A percentile compares a stretch with the other conserved stretches of the same genome.
Conservation (phyloP, 495 filamentous ascomycete genomes). For the Hypomontagnella submonticulosa region DNA sequence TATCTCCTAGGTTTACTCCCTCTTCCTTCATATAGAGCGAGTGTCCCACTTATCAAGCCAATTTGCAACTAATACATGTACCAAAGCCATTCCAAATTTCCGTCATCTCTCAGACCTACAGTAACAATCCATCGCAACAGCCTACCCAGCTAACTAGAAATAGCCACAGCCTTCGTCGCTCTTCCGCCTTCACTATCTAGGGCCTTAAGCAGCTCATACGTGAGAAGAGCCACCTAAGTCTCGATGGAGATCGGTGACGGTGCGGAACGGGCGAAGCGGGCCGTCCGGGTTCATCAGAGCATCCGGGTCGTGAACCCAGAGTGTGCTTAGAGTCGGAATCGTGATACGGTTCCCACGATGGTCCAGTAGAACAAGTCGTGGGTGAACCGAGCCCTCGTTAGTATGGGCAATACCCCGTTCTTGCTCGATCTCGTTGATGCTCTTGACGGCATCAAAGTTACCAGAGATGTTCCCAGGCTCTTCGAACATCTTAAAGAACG, state of each 20-base stretch:
- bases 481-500: constrained; percentile 53
- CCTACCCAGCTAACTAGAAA: too few species aligned
- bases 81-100: too few species aligned
- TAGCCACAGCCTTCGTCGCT: too few species aligned
- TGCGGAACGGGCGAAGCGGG: constrained; percentile 27
- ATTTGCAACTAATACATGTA: too few species aligned
- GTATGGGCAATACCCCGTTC: constrained; percentile 7
- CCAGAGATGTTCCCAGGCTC: constrained; percentile 36
- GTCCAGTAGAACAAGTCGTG: constrained; percentile 11
- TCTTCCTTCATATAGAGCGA: too few species aligned
- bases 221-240: background rate
- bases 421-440: constrained; percentile 41
- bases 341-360: background rate
- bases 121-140: too few species aligned
- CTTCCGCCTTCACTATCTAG: too few species aligned
- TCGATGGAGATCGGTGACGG: constrained; percentile 29
- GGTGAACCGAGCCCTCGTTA: constrained; percentile 10
- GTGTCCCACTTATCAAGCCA: too few species aligned
- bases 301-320: constrained; percentile 24
- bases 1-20: too few species aligned
- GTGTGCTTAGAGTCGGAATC: background rate
- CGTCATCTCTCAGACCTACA: too few species aligned
- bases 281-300: constrained; percentile 18
- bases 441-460: constrained; percentile 35
- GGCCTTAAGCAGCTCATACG: too few species aligned